Evolutionary conservation across 352 stramenopile species (phyloP), one percentile per base, ranked within the genome.

Genomic region (Blastocystis sp.): DNA sequence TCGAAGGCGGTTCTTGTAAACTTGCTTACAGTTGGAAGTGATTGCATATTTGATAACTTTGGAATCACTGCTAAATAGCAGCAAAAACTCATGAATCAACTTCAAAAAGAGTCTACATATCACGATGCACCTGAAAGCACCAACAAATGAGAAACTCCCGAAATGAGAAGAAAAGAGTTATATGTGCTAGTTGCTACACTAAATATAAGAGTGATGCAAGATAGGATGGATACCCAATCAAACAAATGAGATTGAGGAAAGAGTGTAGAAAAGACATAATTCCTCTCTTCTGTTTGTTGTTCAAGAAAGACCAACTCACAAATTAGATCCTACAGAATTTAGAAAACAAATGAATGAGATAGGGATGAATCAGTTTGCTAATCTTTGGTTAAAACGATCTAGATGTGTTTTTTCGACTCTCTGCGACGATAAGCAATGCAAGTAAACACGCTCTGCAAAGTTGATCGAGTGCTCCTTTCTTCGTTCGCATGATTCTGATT

Each of bases 1-100:
- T 43, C 43, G 73, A 85, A 85, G 65, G 18, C 73, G 34, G 43
- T 85, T 85, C n/a, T 85, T 64, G 53, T 85, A 85, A 1, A 85
- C 63, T 34, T 85, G 47, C 43, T 85, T 50, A 53, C 73, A 85
- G 39, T 85, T 85, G 47, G 54, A 65, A n/a, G 68, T 26, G 53
- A 85, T 56, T 24, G 39, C 37, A 30, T 39, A 53, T 30, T 41
- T 26, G 3, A 68, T 34, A 50, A 68, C 13, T 8, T 30, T 11
- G 16, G 3, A 34, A 43, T 85, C 73, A 24, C 20, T 34, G 26
- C 73, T 85, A 11, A 39, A 47, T n/a, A 85, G 20, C 41, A 85
- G 41, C 16, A 59, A 37, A 68, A 85, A 20, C 18, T 73, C 26
- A 20, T 16, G 9, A 41, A 73, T 11, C 18, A 47, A 65, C 53